These are phyloP conservation scores for Gryganskiella cystojenkinii DNA, from an alignment of 192 early-diverging fungal genomes.

Conservation along the genomic window DNA sequence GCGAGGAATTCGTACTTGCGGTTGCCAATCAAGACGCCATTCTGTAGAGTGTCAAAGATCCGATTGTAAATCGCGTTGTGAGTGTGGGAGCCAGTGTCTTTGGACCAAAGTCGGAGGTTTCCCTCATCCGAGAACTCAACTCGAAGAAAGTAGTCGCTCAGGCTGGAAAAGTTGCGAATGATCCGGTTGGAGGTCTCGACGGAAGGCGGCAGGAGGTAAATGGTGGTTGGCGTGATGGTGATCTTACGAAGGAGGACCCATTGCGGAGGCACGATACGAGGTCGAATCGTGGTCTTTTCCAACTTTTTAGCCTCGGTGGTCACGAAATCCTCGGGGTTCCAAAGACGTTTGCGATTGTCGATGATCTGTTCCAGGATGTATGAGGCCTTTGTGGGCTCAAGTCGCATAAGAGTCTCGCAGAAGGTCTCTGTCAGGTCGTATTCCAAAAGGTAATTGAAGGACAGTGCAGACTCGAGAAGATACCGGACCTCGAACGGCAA, in stretches of 20 bases:
- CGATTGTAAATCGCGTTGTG: conserved; percentile 60
- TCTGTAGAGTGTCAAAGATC: conserved; percentile 56
- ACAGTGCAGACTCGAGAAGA: conserved; percentile 56
- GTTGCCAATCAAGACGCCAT: conserved; percentile 67
- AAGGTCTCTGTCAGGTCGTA: conserved; percentile 57
- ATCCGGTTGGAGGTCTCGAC: conserved; percentile 81
- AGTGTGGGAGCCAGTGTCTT: conserved; percentile 12
- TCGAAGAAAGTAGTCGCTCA: conserved; percentile 70
- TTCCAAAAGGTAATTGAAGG: conserved; percentile 51
- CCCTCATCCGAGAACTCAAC: conserved; percentile 78
- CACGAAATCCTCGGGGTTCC: conserved; percentile 48
- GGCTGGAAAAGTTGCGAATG: conserved; percentile 64
- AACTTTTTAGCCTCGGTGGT: conserved; percentile 20
- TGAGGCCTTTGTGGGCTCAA: conserved; percentile 35
- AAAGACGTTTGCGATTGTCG: conserved; percentile 41
- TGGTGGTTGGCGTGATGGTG: conserved; percentile 73
- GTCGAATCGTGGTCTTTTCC: conserved; percentile 12
- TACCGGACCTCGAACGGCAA: conserved; percentile 58
- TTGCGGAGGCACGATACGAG: conserved; percentile 52
- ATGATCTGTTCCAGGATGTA: conserved; percentile 52
- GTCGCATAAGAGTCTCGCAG: conserved; percentile 17
- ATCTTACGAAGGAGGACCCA: conserved; percentile 64
- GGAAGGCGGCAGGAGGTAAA: conserved; percentile 71
- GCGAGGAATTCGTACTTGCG: conserved; percentile 69
- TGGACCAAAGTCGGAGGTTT: conserved; percentile 45